Evolutionary conservation across 495 filamentous ascomycete genomes (phyloP).

Genomic region (Podospora pseudocomata): DNA sequence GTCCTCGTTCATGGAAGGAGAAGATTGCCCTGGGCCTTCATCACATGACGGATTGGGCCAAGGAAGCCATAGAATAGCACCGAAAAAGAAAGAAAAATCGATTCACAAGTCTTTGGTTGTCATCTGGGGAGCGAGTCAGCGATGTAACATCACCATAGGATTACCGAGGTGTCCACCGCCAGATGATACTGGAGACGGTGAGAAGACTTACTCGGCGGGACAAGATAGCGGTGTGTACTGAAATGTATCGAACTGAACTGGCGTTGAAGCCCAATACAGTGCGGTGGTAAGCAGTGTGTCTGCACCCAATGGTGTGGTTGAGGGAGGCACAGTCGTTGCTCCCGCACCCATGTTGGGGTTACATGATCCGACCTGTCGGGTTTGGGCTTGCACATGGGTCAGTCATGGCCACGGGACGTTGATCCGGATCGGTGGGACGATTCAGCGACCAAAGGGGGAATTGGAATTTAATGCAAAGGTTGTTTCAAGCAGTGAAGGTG

Average conservation of each 20-base stretch:
- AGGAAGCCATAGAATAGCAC: neutral
- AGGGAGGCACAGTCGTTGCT: slow-evolving; percentile 4
- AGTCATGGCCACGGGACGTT: neutral
- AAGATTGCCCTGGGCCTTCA: neutral
- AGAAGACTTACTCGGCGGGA: neutral
- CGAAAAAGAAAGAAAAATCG: neutral
- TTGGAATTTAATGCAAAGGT: slow-evolving; percentile 1
- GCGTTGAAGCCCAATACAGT: neutral
- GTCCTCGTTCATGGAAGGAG: neutral
- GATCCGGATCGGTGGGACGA: neutral
- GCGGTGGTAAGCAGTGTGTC: neutral
- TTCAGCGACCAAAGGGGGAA: neutral
- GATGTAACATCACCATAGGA: neutral
- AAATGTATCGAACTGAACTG: neutral
- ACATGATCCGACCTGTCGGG: slow-evolving; percentile 11
- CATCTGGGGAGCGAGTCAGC: neutral
- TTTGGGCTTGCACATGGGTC: slow-evolving; percentile 1
- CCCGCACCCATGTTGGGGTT: slow-evolving; percentile 11
- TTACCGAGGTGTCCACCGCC: neutral
- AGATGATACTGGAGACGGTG: neutral
- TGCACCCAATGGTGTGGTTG: neutral
- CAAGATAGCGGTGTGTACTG: neutral
- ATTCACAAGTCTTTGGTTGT: neutral
- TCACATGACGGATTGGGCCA: neutral
- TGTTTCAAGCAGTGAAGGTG: neutral